phyloP scores from a whole-genome alignment of 139 green algal species.

The Coccomyxa sp. region DNA sequence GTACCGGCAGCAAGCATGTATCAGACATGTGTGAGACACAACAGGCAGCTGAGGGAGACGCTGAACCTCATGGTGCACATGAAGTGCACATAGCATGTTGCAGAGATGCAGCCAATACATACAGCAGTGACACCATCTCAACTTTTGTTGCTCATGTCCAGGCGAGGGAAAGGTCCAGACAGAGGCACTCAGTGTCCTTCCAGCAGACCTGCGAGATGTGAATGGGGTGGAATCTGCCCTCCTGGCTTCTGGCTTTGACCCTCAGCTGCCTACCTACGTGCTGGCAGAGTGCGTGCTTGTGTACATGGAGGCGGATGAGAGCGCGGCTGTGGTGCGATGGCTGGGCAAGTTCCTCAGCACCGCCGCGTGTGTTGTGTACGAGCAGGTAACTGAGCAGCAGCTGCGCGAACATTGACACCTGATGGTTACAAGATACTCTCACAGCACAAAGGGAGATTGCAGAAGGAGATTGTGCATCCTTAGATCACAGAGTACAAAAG shows the following conservation, averaged over 20 bases:
- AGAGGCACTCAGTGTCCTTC: constrained; percentile 52
- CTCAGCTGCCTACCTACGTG: constrained; percentile 57
- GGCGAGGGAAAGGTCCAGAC: constrained; percentile 15
- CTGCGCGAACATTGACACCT: no score
- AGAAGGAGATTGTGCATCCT: no score
- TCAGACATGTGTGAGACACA: neutral
- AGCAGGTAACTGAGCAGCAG: constrained; percentile 47
- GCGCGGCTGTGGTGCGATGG: constrained; percentile 40
- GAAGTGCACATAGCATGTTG: no score
- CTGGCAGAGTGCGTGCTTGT: constrained; percentile 86
- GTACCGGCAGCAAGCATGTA: neutral
- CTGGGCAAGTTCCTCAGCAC: constrained; percentile 37
- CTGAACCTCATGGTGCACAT: no score
- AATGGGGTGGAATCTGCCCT: constrained; percentile 36
- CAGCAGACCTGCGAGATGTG: constrained; percentile 62
- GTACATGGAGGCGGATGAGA: constrained; percentile 73
- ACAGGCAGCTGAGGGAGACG: neutral
- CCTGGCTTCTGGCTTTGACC: constrained; percentile 43
- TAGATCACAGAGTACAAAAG: no score
- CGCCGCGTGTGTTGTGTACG: constrained; percentile 67
- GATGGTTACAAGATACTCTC: no score
- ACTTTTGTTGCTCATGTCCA: neutral
- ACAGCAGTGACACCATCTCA: no score
- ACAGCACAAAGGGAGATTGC: no score
- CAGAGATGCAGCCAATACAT: no score